Evolutionary conservation across 2,329 filamentous ascomycete species (phyloP).

Genomic region (Colletotrichum acutatum): DNA sequence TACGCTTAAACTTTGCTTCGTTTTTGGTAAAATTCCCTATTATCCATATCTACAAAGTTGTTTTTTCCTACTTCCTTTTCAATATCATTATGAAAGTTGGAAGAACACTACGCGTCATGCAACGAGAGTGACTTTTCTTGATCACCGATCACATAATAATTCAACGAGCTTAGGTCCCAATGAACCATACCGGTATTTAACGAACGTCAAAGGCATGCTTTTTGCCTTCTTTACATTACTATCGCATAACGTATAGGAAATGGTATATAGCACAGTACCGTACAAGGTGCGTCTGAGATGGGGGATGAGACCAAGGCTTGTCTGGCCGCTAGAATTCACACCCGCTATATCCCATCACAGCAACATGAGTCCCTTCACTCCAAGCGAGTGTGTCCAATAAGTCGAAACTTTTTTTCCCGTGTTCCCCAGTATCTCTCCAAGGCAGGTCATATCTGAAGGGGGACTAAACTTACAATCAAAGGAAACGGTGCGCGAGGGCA

Average conservation of each 20-base stretch:
- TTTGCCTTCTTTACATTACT: background rate
- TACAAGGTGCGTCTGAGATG: constrained; percentile 13
- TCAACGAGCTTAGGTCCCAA: too few relatives aligned
- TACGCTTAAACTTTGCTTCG: too few relatives aligned
- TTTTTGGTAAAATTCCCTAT: too few relatives aligned
- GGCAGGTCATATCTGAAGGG: background rate
- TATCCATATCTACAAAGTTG: too few relatives aligned
- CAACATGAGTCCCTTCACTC: constrained; percentile 2
- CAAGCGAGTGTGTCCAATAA: constrained; percentile 22
- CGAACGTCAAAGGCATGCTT: background rate
- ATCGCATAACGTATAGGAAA: constrained; percentile 11
- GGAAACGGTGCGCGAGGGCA: background rate
- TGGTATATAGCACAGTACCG: constrained; percentile 32
- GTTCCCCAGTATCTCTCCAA: background rate
- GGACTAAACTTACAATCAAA: constrained; percentile 20
- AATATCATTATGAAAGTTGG: too few relatives aligned
- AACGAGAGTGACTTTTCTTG: background rate
- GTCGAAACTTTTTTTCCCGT: constrained; percentile 11
- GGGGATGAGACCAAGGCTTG: background rate
- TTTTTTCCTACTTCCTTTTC: too few relatives aligned
- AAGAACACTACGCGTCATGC: background rate
- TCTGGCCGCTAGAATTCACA: background rate
- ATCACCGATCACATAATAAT: too few relatives aligned
- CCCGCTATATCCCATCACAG: background rate
- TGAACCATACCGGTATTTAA: background rate